Conservation (phyloP, 2,329 filamentous ascomycete genomes). For the Hortaea werneckii region DNA sequence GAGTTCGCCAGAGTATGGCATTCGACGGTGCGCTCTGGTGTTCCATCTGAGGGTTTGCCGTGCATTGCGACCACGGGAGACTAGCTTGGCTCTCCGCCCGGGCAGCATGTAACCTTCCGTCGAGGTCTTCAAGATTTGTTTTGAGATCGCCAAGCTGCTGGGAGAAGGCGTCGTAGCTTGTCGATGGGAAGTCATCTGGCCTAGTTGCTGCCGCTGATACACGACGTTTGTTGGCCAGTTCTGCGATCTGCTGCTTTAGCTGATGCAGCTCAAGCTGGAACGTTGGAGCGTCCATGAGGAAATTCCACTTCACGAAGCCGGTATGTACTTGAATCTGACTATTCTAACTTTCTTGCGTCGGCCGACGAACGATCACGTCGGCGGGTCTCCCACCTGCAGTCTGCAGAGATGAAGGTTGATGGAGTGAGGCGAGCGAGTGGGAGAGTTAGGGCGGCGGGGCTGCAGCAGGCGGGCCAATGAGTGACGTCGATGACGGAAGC, state of each 20-base stretch:
- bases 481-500: too few species aligned
- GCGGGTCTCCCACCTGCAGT: too few species aligned
- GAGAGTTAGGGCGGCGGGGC: too few species aligned
- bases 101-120: background rate
- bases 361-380: too few species aligned
- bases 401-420: too few species aligned
- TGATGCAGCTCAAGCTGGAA: slow-evolving; percentile 16
- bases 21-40: background rate
- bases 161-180: background rate
- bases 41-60: background rate
- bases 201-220: background rate
- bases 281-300: slow-evolving; percentile 15
- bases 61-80: background rate
- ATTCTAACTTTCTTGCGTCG: too few species aligned
- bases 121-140: slow-evolving; percentile 1
- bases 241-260: slow-evolving; percentile 14
- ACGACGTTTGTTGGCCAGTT: slow-evolving; percentile 9
- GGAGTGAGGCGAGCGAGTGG: too few species aligned
- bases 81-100: background rate
- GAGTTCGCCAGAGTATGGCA: background rate
- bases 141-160: slow-evolving; percentile 5
- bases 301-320: too few species aligned
- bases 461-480: too few species aligned
- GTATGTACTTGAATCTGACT: too few species aligned
- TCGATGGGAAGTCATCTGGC: background rate